phyloP scores from a whole-genome alignment of 1,284 basidiomycete genomes.

The Flammula alnicola region DNA sequence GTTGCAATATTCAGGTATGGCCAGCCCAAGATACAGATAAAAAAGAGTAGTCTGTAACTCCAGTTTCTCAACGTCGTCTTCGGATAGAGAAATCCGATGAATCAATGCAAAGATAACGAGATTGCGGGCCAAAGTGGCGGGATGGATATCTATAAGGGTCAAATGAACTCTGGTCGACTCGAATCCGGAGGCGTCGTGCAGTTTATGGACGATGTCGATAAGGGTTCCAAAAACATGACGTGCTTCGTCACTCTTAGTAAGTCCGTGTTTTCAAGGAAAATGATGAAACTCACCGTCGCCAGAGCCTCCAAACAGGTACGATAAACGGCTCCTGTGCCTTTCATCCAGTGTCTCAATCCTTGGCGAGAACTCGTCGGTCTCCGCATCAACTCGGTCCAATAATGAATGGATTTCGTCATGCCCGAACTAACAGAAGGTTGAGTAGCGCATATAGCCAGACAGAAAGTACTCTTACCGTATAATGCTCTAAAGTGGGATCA shows the following conservation, averaged over 20 bases:
- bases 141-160: background rate
- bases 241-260: background rate
- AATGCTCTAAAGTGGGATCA: slow-evolving; percentile 4
- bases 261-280: background rate
- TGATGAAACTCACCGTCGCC: slow-evolving; percentile 10
- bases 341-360: background rate
- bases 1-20: slow-evolving; percentile 12
- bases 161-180: background rate
- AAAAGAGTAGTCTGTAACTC: slow-evolving; percentile 6
- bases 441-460: background rate
- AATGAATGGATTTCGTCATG: slow-evolving; percentile 3
- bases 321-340: background rate
- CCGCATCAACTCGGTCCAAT: background rate
- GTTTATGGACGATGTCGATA: slow-evolving; percentile 1
- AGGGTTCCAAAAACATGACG: slow-evolving; percentile 8
- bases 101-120: background rate
- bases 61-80: background rate
- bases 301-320: slow-evolving; percentile 9
- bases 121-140: background rate
- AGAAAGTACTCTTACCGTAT: background rate
- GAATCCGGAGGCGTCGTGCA: background rate
- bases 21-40: slow-evolving; percentile 9
- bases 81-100: background rate
- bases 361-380: background rate
- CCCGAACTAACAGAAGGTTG: slow-evolving; percentile 1